Evolutionary conservation across 2,329 filamentous ascomycete species (phyloP).

Genomic region (Pseudofabraea citricarpa): DNA sequence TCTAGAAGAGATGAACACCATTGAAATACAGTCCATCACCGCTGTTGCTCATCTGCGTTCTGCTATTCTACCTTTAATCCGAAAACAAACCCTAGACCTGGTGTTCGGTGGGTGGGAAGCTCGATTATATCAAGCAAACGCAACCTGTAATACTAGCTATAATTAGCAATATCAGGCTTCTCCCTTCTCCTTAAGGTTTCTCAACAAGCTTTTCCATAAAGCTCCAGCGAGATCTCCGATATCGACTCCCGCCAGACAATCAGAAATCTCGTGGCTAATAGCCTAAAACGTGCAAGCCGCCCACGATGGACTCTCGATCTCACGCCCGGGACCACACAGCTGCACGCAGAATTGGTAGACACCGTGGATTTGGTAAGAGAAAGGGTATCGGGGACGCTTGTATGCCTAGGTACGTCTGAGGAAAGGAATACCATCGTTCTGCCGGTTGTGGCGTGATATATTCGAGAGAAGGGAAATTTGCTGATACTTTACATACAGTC

Average conservation of each 20-base stretch:
- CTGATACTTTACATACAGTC: too few relatives aligned
- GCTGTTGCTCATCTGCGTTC: constrained; percentile 95
- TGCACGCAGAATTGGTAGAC: constrained; percentile 90
- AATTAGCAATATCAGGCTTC: too few relatives aligned
- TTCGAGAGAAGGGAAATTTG: too few relatives aligned
- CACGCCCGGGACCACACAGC: constrained; percentile 94
- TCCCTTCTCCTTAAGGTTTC: too few relatives aligned
- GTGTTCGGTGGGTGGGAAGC: too few relatives aligned
- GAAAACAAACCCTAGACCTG: too few relatives aligned
- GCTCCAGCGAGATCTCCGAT: constrained; percentile 99
- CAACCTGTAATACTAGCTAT: too few relatives aligned
- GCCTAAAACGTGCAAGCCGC: constrained; percentile 99
- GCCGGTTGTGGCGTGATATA: constrained; percentile 5
- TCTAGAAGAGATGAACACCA: constrained; percentile 98
- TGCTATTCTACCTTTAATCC: too few relatives aligned
- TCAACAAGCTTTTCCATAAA: too few relatives aligned
- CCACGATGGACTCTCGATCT: constrained; percentile 98
- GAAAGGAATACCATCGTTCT: too few relatives aligned
- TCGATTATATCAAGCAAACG: too few relatives aligned
- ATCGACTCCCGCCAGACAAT: constrained; percentile 99
- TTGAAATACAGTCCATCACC: constrained; percentile 98
- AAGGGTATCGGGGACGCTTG: constrained; percentile 99
- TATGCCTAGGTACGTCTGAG: constrained; percentile 85
- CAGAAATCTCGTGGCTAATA: constrained; percentile 99
- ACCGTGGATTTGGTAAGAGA: constrained; percentile 99